A percentile compares a stretch with the other conserved stretches of the same genome.
phyloP scores from a whole-genome alignment of 2,329 filamentous ascomycete species.

The Aureobasidium pullulans region DNA sequence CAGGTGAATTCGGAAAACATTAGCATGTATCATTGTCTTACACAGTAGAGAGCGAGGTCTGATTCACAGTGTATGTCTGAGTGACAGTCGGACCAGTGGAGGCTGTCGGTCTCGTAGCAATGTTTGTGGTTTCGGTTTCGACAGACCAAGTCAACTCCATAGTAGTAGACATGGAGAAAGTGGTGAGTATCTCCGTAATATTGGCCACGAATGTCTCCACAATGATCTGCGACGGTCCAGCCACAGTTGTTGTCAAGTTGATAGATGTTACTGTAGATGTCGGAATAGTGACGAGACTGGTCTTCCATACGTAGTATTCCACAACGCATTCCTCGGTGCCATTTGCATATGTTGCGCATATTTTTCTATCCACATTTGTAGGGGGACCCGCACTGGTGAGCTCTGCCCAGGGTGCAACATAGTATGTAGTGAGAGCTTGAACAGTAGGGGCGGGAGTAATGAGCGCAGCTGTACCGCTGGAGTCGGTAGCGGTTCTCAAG shows the following conservation, averaged over 20 bases:
- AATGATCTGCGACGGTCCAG: conserved; percentile 27
- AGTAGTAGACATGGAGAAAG: conserved; percentile 32
- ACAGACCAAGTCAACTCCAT: conserved; percentile 31
- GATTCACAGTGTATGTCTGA: conserved; percentile 23
- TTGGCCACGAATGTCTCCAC: conserved; percentile 34
- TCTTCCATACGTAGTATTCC: conserved; percentile 37
- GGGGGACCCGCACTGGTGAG: conserved; percentile 33
- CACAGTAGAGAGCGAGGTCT: conserved; percentile 19
- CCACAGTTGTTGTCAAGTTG: conserved; percentile 34
- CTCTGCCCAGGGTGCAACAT: conserved; percentile 37
- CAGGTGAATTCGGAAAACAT: no score
- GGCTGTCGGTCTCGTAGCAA: conserved; percentile 15
- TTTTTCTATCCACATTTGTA: conserved; percentile 34
- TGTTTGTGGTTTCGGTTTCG: conserved; percentile 29
- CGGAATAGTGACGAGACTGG: conserved; percentile 31
- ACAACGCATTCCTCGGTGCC: conserved; percentile 33
- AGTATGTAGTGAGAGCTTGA: conserved; percentile 36
- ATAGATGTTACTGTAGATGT: conserved; percentile 29
- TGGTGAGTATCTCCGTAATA: conserved; percentile 32
- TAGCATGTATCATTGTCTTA: conserved; percentile 16
- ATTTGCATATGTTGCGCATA: conserved; percentile 32
- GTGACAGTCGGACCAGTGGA: conserved; percentile 24
- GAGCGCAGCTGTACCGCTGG: not conserved
- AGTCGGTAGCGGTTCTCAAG: conserved; percentile 1
- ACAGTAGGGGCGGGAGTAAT: conserved; percentile 34